Percentiles rank a stretch among this genome's conserved stretches.
These are phyloP conservation scores for Astrephomene gubernaculifera DNA, from an alignment of 139 green algal species.

Conservation along the genomic window DNA sequence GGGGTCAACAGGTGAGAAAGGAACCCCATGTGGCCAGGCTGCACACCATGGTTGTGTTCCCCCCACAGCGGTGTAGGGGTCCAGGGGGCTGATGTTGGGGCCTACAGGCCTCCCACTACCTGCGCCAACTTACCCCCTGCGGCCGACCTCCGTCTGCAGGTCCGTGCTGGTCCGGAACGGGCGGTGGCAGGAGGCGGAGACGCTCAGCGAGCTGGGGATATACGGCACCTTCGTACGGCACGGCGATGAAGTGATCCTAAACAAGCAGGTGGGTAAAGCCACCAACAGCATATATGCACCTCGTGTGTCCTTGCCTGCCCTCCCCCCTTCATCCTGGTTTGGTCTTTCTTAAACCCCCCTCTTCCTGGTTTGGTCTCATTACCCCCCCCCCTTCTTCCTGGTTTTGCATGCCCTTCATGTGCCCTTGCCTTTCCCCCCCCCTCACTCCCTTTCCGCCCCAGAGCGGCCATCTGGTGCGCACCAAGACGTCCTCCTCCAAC, in stretches of 20 bases:
- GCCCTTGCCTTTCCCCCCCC: not conserved
- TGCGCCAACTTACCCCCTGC: not conserved
- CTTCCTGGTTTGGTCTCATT: no score
- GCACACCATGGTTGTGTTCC: no score
- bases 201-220: slow-evolving; percentile 94
- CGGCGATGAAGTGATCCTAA: slow-evolving; percentile 77
- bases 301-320: not conserved
- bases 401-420: not conserved
- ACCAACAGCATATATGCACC: no score
- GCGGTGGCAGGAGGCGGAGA: slow-evolving; percentile 69
- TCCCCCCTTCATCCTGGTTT: not conserved
- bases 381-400: not conserved
- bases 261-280: slow-evolving; percentile 67
- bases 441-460: not conserved
- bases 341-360: no score
- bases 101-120: not conserved
- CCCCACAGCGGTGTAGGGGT: no score
- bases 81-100: no score
- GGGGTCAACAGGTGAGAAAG: no score
- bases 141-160: not conserved
- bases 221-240: slow-evolving; percentile 80
- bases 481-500: slow-evolving; percentile 89
- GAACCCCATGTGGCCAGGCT: no score
- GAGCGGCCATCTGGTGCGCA: slow-evolving; percentile 92
- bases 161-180: slow-evolving; percentile 78